Evolutionary conservation across 306 rosid genomes (phyloP).

Genomic region (Gastrolobium bilobum): DNA sequence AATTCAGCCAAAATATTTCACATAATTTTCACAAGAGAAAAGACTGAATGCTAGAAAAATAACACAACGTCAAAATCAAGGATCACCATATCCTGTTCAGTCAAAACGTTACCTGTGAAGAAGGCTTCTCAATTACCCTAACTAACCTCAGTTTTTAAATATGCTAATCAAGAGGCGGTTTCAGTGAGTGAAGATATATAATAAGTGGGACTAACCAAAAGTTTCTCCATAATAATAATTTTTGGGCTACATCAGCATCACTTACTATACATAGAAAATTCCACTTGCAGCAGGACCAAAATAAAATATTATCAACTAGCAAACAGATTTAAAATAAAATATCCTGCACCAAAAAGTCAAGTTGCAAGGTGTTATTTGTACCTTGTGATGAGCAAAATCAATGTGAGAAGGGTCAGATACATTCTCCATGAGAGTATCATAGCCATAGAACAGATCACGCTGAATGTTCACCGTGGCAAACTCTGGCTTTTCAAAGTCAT

Average conservation of each 20-base stretch:
- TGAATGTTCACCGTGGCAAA: slow-evolving; percentile 94
- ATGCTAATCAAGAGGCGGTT: background rate
- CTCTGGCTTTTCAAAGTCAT: slow-evolving; percentile 83
- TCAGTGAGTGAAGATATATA: slow-evolving; percentile 10
- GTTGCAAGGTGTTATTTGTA: slow-evolving; percentile 43
- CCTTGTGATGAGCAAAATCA: slow-evolving; percentile 99
- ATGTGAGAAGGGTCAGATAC: slow-evolving; percentile 98
- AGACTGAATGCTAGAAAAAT: background rate
- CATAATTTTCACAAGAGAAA: slow-evolving; percentile 7
- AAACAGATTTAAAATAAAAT: slow-evolving; percentile 24
- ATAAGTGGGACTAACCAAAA: slow-evolving; percentile 36
- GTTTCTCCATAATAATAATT: background rate
- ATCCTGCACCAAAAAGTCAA: slow-evolving; percentile 15
- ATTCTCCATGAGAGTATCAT: slow-evolving; percentile 98
- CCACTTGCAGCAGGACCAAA: slow-evolving; percentile 3
- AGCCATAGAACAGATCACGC: slow-evolving; percentile 98
- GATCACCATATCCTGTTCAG: slow-evolving; percentile 2
- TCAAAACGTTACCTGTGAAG: background rate
- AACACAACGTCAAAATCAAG: background rate
- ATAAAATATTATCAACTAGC: slow-evolving; percentile 41
- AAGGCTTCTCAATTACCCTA: background rate
- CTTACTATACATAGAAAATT: slow-evolving; percentile 1
- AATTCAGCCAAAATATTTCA: slow-evolving; percentile 3
- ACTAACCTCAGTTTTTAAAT: slow-evolving; percentile 24
- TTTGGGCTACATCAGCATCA: slow-evolving; percentile 33